Percentiles rank a stretch among this genome's conserved stretches.
Evolutionary conservation across 352 stramenopile genomes (phyloP).

Genomic region (Peronosclerospora sorghi): DNA sequence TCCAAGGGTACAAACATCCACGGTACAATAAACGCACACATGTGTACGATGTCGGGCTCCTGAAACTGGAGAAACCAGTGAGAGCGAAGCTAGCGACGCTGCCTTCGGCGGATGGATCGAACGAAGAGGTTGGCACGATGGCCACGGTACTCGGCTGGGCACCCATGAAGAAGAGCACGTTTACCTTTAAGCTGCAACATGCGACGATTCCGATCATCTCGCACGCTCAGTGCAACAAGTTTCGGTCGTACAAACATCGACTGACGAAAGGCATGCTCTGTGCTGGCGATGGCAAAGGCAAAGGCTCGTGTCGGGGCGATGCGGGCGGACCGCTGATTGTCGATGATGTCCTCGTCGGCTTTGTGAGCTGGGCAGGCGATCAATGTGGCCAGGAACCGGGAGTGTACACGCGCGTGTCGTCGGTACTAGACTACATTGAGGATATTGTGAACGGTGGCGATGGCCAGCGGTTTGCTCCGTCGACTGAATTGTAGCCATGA

Average conservation of each 20-base stretch:
- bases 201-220: conserved; percentile 44
- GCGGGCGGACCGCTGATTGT: conserved; percentile 44
- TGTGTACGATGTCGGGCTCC: conserved; percentile 32
- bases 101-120: conserved; percentile 28
- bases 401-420: conserved; percentile 45
- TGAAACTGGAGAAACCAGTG: conserved; percentile 36
- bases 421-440: not conserved
- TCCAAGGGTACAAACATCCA: conserved; percentile 13
- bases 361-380: conserved; percentile 44
- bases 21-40: conserved; percentile 21
- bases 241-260: conserved; percentile 27
- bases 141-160: conserved; percentile 49
- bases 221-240: conserved; percentile 34
- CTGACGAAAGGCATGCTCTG: conserved; percentile 55
- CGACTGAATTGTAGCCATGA: too few species aligned
- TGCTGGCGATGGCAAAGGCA: conserved; percentile 31
- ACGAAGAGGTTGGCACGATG: conserved; percentile 37
- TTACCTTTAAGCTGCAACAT: conserved; percentile 31
- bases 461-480: not conserved
- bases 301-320: conserved; percentile 51
- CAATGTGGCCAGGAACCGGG: conserved; percentile 34
- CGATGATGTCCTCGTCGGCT: conserved; percentile 33
- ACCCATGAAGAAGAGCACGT: conserved; percentile 26
- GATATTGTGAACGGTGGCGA: not conserved
- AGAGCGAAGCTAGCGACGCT: conserved; percentile 24